A percentile compares a stretch with the other conserved stretches of the same genome.
Evolutionary conservation across 2,329 filamentous ascomycete species (phyloP).

Genomic region (Neopestalotiopsis sp.): DNA sequence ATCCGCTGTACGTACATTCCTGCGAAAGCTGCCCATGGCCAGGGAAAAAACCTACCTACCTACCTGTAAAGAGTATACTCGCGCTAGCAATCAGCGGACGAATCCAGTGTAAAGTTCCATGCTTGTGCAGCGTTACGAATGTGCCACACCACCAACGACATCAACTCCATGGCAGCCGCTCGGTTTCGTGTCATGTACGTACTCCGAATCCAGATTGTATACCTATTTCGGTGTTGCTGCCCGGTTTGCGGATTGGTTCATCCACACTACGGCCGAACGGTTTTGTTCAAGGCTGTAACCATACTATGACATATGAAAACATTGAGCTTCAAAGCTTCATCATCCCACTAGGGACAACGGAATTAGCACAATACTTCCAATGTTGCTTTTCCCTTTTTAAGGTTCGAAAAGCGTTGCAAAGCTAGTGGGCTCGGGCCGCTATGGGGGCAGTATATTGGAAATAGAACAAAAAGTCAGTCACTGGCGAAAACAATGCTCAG

Average conservation of each 20-base stretch:
- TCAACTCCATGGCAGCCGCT: neutral
- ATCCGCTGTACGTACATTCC: neutral
- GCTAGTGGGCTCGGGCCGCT: neutral
- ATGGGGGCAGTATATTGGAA: neutral
- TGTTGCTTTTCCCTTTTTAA: neutral
- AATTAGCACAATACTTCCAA: neutral
- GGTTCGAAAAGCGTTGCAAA: neutral
- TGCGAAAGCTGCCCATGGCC: neutral
- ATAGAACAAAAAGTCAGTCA: neutral
- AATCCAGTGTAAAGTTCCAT: neutral
- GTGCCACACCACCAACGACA: neutral
- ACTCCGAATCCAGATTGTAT: neutral
- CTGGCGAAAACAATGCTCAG: neutral
- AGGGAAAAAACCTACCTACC: neutral
- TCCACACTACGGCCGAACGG: slow-evolving; percentile 1
- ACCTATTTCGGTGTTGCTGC: neutral
- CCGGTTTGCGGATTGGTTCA: neutral
- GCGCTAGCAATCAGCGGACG: neutral
- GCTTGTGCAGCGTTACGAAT: slow-evolving; percentile 2
- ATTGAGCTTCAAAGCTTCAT: neutral
- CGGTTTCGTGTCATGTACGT: neutral
- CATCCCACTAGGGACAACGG: neutral
- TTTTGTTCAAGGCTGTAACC: neutral
- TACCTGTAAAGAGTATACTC: neutral
- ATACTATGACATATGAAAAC: neutral